Evolutionary conservation across 2,329 filamentous ascomycete genomes (phyloP).

Genomic region (Fusarium brevicatenulatum): DNA sequence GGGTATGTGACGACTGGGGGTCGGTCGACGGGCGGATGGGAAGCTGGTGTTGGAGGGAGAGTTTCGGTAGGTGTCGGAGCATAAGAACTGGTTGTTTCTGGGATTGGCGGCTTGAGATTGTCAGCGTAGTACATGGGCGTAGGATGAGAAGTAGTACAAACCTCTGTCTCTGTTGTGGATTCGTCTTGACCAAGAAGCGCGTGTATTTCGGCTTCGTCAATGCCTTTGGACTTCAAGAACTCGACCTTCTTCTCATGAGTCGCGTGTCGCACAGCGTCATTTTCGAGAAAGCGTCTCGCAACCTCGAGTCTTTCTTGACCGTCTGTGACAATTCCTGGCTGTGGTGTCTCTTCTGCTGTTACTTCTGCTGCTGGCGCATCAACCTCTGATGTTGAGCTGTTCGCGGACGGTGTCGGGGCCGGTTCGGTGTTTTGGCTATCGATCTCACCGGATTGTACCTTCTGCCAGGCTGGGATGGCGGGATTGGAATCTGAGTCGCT

Average conservation of each 20-base stretch:
- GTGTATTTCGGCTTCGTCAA: slow-evolving; percentile 74
- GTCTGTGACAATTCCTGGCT: not conserved
- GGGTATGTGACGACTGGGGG: slow-evolving; percentile 75
- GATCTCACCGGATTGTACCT: slow-evolving; percentile 29
- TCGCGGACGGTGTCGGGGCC: slow-evolving; percentile 30
- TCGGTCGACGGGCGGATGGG: slow-evolving; percentile 53
- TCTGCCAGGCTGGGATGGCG: slow-evolving; percentile 49
- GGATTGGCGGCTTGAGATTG: slow-evolving; percentile 3
- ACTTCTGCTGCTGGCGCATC: slow-evolving; percentile 17
- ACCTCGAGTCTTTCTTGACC: slow-evolving; percentile 61
- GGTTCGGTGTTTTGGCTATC: slow-evolving; percentile 28
- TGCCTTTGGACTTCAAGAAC: slow-evolving; percentile 82
- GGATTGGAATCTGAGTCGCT: slow-evolving; percentile 48
- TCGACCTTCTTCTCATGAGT: slow-evolving; percentile 76
- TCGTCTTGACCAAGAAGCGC: slow-evolving; percentile 62
- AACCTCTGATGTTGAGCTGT: slow-evolving; percentile 27
- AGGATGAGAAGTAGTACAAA: not conserved
- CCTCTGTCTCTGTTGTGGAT: slow-evolving; percentile 22
- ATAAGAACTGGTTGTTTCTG: slow-evolving; percentile 18
- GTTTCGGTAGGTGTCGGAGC: slow-evolving; percentile 32
- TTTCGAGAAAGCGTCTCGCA: slow-evolving; percentile 79
- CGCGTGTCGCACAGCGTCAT: slow-evolving; percentile 76
- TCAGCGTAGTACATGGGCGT: not conserved
- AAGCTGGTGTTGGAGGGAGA: slow-evolving; percentile 40
- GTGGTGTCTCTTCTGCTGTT: slow-evolving; percentile 5